Conservation (phyloP, 306 rosid genomes). For the Amphicarpaea edgeworthii region DNA sequence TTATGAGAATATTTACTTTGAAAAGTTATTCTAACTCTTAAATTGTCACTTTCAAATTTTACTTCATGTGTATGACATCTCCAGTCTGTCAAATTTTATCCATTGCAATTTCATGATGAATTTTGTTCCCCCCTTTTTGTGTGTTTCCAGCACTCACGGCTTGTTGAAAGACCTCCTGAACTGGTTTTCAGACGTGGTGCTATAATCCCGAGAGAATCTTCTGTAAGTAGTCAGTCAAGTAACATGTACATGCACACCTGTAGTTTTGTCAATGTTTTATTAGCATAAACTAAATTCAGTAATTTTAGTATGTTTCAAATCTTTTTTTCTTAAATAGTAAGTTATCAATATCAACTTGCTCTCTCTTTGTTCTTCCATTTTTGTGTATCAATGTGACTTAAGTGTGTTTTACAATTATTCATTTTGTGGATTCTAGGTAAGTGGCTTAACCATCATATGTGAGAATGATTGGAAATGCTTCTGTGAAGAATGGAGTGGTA, state of each 20-base stretch:
- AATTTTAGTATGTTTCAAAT: background rate
- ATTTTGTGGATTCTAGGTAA: slow-evolving; percentile 67
- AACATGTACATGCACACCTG: slow-evolving; percentile 1
- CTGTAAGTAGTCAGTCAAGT: slow-evolving; percentile 64
- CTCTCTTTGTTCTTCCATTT: slow-evolving; percentile 5
- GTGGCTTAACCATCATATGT: slow-evolving; percentile 73
- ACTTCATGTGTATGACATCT: slow-evolving; percentile 7
- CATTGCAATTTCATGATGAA: slow-evolving; percentile 19
- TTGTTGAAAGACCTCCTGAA: slow-evolving; percentile 87
- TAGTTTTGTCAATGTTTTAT: slow-evolving; percentile 18
- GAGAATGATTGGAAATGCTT: slow-evolving; percentile 95
- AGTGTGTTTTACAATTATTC: slow-evolving; percentile 19
- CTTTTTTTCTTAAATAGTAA: background rate
- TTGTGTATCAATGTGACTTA: slow-evolving; percentile 14
- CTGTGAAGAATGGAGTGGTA: slow-evolving; percentile 89
- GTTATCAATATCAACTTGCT: background rate
- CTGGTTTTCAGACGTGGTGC: slow-evolving; percentile 79
- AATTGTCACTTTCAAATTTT: slow-evolving; percentile 14
- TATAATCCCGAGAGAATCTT: slow-evolving; percentile 63
- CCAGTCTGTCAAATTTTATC: slow-evolving; percentile 28
- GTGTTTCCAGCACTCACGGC: slow-evolving; percentile 71
- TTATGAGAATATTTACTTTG: slow-evolving; percentile 16
- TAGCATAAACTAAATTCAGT: slow-evolving; percentile 15
- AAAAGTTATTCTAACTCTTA: slow-evolving; percentile 34
- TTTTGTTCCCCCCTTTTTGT: slow-evolving; percentile 22